Evolutionary conservation across 805 yeast genomes (phyloP).

Genomic region (Kregervanrija pseudodelftensis): DNA sequence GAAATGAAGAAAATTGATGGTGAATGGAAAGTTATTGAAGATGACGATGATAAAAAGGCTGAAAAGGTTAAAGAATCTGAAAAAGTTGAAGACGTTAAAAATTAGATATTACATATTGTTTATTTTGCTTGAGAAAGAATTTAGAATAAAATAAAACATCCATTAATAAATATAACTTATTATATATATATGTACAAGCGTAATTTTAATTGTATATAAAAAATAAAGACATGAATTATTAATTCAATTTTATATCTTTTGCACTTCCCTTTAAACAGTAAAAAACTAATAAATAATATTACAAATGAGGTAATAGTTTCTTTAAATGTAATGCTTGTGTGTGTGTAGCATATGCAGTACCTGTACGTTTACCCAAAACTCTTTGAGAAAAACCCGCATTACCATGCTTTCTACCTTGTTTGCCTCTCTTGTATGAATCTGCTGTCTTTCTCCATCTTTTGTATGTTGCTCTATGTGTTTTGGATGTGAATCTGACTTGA

Average conservation of each 20-base stretch:
- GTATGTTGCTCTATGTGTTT: slow-evolving; percentile 82
- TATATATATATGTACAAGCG: neutral
- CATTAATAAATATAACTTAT: neutral
- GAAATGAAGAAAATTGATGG: slow-evolving; percentile 45
- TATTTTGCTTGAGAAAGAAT: neutral
- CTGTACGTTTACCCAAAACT: slow-evolving; percentile 51
- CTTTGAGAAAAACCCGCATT: slow-evolving; percentile 80
- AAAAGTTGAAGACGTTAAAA: neutral
- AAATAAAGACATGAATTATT: neutral
- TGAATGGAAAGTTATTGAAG: slow-evolving; percentile 50
- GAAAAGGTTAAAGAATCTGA: neutral
- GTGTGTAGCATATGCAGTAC: slow-evolving; percentile 46
- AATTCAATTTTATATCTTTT: neutral
- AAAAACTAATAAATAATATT: neutral
- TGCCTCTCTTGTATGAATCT: slow-evolving; percentile 57
- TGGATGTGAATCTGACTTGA: slow-evolving; percentile 33
- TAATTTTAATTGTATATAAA: slow-evolving; percentile 2
- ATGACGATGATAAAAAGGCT: slow-evolving; percentile 28
- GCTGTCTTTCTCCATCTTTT: slow-evolving; percentile 80
- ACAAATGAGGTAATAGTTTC: slow-evolving; percentile 44
- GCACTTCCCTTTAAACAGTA: neutral
- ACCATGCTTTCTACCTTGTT: slow-evolving; percentile 88
- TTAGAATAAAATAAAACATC: neutral
- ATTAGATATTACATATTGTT: neutral
- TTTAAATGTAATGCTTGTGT: slow-evolving; percentile 53